Conservation (phyloP, 495 filamentous ascomycete genomes). For the Hypoxylon lenormandii region DNA sequence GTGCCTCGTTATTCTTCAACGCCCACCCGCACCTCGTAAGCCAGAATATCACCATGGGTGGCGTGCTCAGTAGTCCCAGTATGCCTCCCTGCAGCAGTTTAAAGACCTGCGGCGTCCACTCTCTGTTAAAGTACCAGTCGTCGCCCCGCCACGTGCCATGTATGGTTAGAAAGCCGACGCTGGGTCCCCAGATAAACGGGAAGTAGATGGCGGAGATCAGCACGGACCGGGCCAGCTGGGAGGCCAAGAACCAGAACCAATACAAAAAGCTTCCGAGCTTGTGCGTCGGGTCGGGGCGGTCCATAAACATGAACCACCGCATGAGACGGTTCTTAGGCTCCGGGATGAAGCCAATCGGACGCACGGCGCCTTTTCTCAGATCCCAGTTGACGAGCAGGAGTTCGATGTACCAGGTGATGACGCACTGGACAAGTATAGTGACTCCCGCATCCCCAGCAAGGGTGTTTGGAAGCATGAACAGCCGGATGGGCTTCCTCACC, state of each 20-base stretch:
- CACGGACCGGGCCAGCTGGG: slow-evolving; percentile 43
- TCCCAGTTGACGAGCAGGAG: slow-evolving; percentile 55
- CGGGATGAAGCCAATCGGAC: slow-evolving; percentile 56
- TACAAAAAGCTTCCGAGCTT: slow-evolving; percentile 41
- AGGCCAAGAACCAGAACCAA: slow-evolving; percentile 48
- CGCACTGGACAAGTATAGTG: slow-evolving; percentile 46
- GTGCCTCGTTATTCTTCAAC: slow-evolving; percentile 46
- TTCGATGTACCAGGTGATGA: slow-evolving; percentile 50
- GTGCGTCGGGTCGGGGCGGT: slow-evolving; percentile 44
- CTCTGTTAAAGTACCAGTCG: slow-evolving; percentile 56
- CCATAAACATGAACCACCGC: slow-evolving; percentile 59
- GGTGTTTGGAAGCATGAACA: slow-evolving; percentile 58
- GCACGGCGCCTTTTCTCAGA: slow-evolving; percentile 52
- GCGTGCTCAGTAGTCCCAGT: slow-evolving; percentile 55
- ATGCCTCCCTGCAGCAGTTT: slow-evolving; percentile 58
- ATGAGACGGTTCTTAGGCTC: slow-evolving; percentile 39
- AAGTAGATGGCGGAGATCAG: slow-evolving; percentile 50
- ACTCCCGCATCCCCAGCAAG: slow-evolving; percentile 59
- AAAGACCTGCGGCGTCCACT: slow-evolving; percentile 59
- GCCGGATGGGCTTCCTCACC: slow-evolving; percentile 45
- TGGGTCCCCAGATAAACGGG: slow-evolving; percentile 54
- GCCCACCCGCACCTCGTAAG: slow-evolving; percentile 59
- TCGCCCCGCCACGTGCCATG: slow-evolving; percentile 43
- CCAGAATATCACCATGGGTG: slow-evolving; percentile 57
- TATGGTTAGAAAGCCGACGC: slow-evolving; percentile 57